Evolutionary conservation across 768 basidiomycete genomes (phyloP).

Genomic region (Boletus eberwhitei): DNA sequence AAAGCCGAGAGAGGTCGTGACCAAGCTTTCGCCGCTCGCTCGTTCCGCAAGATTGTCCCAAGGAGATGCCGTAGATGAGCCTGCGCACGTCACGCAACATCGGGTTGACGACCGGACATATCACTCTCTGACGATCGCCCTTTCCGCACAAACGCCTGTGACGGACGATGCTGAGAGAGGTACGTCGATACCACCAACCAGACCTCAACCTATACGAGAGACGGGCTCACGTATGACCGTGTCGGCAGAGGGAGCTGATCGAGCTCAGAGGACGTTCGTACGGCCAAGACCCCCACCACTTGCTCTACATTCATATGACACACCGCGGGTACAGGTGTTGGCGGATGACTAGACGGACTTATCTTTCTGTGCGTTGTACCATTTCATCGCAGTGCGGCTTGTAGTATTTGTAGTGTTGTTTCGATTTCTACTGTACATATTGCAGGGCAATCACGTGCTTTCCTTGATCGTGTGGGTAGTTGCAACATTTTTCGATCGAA

Average conservation of each 20-base stretch:
- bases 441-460: slow-evolving; percentile 20
- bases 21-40: not conserved
- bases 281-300: slow-evolving; percentile 45
- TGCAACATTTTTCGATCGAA: not conserved
- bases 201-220: slow-evolving; percentile 22
- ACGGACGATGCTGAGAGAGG: slow-evolving; percentile 21
- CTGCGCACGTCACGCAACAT: not conserved
- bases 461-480: not conserved
- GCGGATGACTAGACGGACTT: slow-evolving; percentile 12
- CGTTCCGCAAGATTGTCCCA: not conserved
- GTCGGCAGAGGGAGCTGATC: slow-evolving; percentile 9
- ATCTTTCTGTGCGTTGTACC: not conserved
- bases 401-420: not conserved
- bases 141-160: slow-evolving; percentile 16
- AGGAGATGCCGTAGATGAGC: not conserved
- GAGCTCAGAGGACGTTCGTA: slow-evolving; percentile 31
- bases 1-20: slow-evolving; percentile 1
- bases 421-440: not conserved
- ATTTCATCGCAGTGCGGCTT: slow-evolving; percentile 1
- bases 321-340: slow-evolving; percentile 11
- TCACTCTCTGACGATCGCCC: slow-evolving; percentile 20
- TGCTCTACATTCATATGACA: slow-evolving; percentile 13
- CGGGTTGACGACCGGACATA: not conserved
- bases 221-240: slow-evolving; percentile 31
- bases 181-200: slow-evolving; percentile 20